Evolutionary conservation across 2,329 filamentous ascomycete genomes (phyloP).

Genomic region (Aspergillus fumigatus): DNA sequence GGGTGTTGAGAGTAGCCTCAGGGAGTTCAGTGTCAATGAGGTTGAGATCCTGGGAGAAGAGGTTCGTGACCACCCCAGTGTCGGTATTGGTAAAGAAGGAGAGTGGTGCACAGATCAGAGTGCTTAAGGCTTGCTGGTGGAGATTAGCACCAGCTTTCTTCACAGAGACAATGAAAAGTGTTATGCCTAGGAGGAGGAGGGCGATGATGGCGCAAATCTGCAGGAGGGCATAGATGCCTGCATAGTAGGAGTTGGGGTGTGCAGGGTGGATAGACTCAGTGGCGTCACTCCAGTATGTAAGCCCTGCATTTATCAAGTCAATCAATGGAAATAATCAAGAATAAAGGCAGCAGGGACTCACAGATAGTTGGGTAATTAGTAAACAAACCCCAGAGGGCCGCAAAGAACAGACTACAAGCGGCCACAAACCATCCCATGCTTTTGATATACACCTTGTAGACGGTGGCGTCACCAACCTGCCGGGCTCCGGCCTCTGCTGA

Average conservation of each 20-base stretch:
- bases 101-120: slow-evolving; percentile 30
- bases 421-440: slow-evolving; percentile 17
- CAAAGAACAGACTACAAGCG: slow-evolving; percentile 12
- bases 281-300: slow-evolving; percentile 21
- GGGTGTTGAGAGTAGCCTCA: slow-evolving; percentile 10
- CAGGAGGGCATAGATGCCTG: slow-evolving; percentile 23
- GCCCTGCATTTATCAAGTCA: background rate
- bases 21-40: slow-evolving; percentile 43
- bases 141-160: slow-evolving; percentile 19
- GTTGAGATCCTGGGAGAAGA: slow-evolving; percentile 46
- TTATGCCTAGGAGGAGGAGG: slow-evolving; percentile 14
- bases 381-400: slow-evolving; percentile 21
- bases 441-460: slow-evolving; percentile 19
- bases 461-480: slow-evolving; percentile 25
- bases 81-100: slow-evolving; percentile 43
- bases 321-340: background rate
- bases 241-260: slow-evolving; percentile 20
- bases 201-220: slow-evolving; percentile 21
- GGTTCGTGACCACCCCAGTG: slow-evolving; percentile 44
- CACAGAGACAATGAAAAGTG: slow-evolving; percentile 16
- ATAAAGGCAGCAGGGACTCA: slow-evolving; percentile 10
- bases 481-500: slow-evolving; percentile 28
- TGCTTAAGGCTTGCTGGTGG: slow-evolving; percentile 18
- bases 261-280: slow-evolving; percentile 9
- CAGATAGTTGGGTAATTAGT: slow-evolving; percentile 24